Conservation (phyloP, 1,139 yeast species). For the Diutina siamensis region DNA sequence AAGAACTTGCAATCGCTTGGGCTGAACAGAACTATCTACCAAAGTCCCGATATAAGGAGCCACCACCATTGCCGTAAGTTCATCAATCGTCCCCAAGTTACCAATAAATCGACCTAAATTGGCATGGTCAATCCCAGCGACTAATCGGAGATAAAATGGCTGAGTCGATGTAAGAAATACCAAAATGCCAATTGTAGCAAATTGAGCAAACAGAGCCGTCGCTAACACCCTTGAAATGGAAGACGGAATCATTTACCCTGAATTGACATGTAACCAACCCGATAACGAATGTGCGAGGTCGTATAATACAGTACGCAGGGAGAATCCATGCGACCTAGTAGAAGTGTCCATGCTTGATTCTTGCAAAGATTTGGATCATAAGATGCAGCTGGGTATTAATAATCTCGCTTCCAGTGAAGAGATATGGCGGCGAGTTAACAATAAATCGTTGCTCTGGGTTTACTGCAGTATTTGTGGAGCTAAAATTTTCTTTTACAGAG, state of each 20-base stretch:
- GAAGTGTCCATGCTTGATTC: too few species aligned
- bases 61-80: constrained; percentile 38
- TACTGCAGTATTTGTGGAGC: too few species aligned
- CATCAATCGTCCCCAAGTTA: constrained; percentile 52
- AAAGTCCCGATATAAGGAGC: constrained; percentile 57
- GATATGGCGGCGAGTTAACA: too few species aligned
- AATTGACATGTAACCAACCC: too few species aligned
- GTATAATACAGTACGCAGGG: too few species aligned
- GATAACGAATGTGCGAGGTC: too few species aligned
- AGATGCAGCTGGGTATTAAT: too few species aligned
- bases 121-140: constrained; percentile 28
- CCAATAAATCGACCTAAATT: constrained; percentile 50
- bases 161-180: constrained; percentile 63
- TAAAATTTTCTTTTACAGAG: too few species aligned
- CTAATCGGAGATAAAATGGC: constrained; percentile 51
- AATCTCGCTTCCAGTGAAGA: too few species aligned
- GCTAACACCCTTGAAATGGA: background rate
- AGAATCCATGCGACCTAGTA: too few species aligned
- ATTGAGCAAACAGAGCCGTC: constrained; percentile 18
- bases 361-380: too few species aligned
- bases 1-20: constrained; percentile 22
- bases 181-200: constrained; percentile 45
- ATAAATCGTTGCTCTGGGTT: too few species aligned
- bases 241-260: background rate
- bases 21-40: constrained; percentile 26